Evolutionary conservation across 306 rosid genomes (phyloP).

Genomic region (Bauhinia variegata): DNA sequence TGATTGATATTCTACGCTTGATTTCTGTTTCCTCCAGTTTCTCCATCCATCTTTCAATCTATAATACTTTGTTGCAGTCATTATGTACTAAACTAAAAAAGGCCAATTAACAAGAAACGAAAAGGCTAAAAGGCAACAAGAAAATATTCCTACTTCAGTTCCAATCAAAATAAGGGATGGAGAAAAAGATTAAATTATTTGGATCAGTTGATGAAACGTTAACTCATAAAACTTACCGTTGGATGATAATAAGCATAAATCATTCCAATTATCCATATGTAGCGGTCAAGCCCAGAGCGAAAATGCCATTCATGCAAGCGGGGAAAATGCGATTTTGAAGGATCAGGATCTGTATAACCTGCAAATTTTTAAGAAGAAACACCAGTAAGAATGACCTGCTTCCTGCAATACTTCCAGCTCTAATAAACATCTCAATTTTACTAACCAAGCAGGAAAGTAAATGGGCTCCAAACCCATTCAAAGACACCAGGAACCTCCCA

Average conservation of each 20-base stretch:
- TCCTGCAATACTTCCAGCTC: conserved; percentile 26
- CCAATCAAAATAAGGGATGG: conserved; percentile 5
- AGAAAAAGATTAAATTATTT: conserved; percentile 17
- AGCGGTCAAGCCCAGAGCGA: conserved; percentile 96
- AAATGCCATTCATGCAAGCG: conserved; percentile 94
- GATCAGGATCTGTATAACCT: conserved; percentile 79
- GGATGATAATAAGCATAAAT: conserved; percentile 95
- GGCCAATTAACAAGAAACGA: too few species aligned
- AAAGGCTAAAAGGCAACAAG: conserved; percentile 2
- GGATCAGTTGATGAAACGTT: conserved; percentile 25
- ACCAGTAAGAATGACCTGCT: conserved; percentile 42
- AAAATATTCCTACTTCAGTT: conserved; percentile 15
- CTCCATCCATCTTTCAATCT: conserved; percentile 97
- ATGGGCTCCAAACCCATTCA: conserved; percentile 86
- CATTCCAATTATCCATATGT: conserved; percentile 98
- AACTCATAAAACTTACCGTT: conserved; percentile 67
- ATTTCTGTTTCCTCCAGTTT: conserved; percentile 87
- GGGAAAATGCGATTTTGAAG: conserved; percentile 60
- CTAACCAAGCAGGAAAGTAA: conserved; percentile 82
- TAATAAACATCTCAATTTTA: conserved; percentile 36
- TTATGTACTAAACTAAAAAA: conserved; percentile 30
- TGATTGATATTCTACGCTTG: conserved; percentile 76
- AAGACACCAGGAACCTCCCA: conserved; percentile 99
- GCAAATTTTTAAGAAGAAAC: conserved; percentile 36
- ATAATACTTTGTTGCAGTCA: conserved; percentile 35